Evolutionary conservation across 2,329 filamentous ascomycete genomes (phyloP), one percentile per base, ranked within the genome.

Genomic region (Chaetomium strumarium): DNA sequence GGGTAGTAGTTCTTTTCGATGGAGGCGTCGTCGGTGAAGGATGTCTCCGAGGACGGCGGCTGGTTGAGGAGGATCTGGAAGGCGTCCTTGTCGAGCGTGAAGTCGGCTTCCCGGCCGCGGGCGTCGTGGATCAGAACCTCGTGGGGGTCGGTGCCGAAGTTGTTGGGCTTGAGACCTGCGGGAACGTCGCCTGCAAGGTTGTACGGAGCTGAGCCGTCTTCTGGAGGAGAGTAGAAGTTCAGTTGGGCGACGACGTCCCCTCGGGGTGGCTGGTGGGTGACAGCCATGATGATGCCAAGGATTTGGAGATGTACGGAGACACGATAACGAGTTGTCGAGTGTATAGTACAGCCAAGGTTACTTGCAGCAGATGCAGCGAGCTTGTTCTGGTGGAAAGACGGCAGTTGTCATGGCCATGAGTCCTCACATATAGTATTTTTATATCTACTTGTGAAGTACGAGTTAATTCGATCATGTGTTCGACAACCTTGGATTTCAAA

Each of bases 1-100:
- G 89, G 86, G 72, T 96, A 96, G 75, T 95, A 96, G 49, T 82
- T 77, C 1, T 71, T 63, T 63, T 79, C 71, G 68, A 96, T 88
- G 55, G 79, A 80, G 11, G 75, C 79, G 62, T 90, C 85, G 66
- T 88, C 81, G 4, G 68, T 68, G 67, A 92, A 95, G 38, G 68
- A 72, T 17, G 29, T 29, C 61, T 80, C 75, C 31, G 78, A 71
- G 2, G 78, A 77, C 1, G 79, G 75, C 0, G 83, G 73, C 1
- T 89, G 69, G 60, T 75, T 70, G 12, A 73, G 72, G 45, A 90
- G 67, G 17, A 86, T 73, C 52, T 81, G 75, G 73, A 96, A 95
- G 58, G 88, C 88, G 49, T 72, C 66, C 31, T 64, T 62, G 60
- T 68, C 63, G n/a, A 72, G 63, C 5, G 63, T 68, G 61, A 70